Evolutionary conservation across 73 alveolate species (phyloP), one percentile per base, ranked within the genome.

Genomic region (Paramecium pentaurelia): DNA sequence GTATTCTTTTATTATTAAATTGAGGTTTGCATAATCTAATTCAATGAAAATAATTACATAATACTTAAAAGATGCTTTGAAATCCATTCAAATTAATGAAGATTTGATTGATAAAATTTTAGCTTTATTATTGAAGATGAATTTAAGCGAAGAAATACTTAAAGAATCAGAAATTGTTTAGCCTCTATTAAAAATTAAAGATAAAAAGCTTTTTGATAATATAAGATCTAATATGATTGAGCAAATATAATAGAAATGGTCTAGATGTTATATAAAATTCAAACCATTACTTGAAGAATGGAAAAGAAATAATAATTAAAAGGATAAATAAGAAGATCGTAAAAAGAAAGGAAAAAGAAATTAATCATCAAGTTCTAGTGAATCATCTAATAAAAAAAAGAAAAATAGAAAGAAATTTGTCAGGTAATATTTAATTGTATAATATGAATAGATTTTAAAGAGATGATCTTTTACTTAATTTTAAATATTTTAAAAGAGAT

Each of bases 71-170:
- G 91, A 80, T n/a, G 73, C 77, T 25, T 27, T 49, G 42, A 80
- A 80, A 44, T 20, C 49, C n/a, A 27, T 80, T 25, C 77, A 60
- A 20, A 27, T 73, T 9, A 34, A 40, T 38, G 71, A 45, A 44
- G 91, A 80, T 45, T 47, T 80, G 38, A 36, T 80, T 36, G 91
- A 80, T 18, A 80, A 36, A 44, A 80, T 80, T 27, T 42, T 80
- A 3, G 58, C 58, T 12, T 47, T 80, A 40, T 27, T 80, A 44
- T 20, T 32, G 10, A 40, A 77, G 51, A 49, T 80, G 28, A 49
- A 80, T 80, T 42, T 80, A 44, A 80, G 20, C 25, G 77, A 42
- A 80, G 91, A 80, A 49, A 45, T 80, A 5, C 27, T 42, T 2
- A 42, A 22, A 80, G 91, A 80, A 25, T 45, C 64, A 22, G 77